phyloP scores from a whole-genome alignment of 108 stramenopile genomes.

The Pinguiococcus pyrenoidosus region DNA sequence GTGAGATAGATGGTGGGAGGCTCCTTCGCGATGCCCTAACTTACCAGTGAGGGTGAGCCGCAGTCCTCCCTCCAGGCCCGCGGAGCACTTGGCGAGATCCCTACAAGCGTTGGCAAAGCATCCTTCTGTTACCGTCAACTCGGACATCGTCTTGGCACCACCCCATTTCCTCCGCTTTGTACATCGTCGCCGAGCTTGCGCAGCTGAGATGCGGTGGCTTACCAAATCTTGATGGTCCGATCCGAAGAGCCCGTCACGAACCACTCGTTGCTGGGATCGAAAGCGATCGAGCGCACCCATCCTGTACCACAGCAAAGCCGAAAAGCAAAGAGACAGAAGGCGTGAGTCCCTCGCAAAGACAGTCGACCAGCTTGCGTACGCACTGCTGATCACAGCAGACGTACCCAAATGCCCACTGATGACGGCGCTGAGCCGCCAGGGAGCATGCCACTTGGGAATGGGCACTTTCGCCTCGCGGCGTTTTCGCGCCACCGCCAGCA shows the following conservation, averaged over 20 bases:
- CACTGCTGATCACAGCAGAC: background rate
- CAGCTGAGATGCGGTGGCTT: background rate
- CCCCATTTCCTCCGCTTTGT: background rate
- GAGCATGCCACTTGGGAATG: slow-evolving; percentile 94
- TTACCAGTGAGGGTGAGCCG: slow-evolving; percentile 93
- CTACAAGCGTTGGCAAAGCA: slow-evolving; percentile 5
- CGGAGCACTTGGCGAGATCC: slow-evolving; percentile 87
- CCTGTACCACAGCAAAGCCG: slow-evolving; percentile 76
- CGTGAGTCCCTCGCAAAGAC: background rate
- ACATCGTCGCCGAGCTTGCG: background rate
- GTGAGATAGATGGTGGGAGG: too few relatives aligned
- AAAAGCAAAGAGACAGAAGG: background rate
- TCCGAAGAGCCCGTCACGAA: slow-evolving; percentile 94
- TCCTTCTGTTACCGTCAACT: background rate
- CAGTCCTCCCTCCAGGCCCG: slow-evolving; percentile 70
- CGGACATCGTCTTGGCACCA: background rate
- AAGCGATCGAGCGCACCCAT: slow-evolving; percentile 90
- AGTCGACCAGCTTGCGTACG: background rate
- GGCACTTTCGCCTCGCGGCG: slow-evolving; percentile 46
- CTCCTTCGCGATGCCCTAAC: too few relatives aligned
- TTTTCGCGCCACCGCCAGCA: background rate
- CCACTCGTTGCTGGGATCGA: slow-evolving; percentile 88
- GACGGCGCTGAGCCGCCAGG: slow-evolving; percentile 91
- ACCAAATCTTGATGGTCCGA: slow-evolving; percentile 70
- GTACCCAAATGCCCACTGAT: slow-evolving; percentile 55